Evolutionary conservation across 345 rosid genomes (phyloP).

Genomic region (Anastatica hierochuntica): DNA sequence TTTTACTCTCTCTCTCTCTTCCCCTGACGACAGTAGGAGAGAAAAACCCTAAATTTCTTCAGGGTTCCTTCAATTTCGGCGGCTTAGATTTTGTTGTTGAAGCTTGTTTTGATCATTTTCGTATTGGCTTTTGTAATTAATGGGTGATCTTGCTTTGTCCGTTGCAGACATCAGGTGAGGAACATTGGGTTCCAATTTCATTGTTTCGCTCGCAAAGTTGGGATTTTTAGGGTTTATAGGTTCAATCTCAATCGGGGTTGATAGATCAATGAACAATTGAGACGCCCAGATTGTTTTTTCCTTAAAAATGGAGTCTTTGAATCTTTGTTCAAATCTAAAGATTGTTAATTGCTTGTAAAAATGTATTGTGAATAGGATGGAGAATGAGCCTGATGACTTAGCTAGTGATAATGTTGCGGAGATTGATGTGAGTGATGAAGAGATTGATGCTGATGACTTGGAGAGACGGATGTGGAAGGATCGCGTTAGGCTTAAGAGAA

Average conservation of each 20-base stretch:
- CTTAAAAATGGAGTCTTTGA: neutral
- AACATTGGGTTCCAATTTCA: slow-evolving; percentile 5
- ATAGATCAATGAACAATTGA: too few relatives aligned
- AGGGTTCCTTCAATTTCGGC: slow-evolving; percentile 1
- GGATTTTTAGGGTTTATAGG: too few relatives aligned
- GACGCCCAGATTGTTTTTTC: neutral
- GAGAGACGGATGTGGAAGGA: slow-evolving; percentile 98
- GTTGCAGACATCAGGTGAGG: slow-evolving; percentile 22
- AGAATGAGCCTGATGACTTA: slow-evolving; percentile 45
- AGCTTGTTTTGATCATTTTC: neutral
- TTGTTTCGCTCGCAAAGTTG: neutral
- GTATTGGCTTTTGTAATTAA: neutral
- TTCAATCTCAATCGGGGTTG: too few relatives aligned
- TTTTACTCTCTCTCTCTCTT: slow-evolving; percentile 17
- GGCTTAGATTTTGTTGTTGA: too few relatives aligned
- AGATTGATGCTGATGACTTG: slow-evolving; percentile 76
- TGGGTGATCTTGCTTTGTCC: slow-evolving; percentile 19
- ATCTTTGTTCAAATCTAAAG: neutral
- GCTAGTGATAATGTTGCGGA: slow-evolving; percentile 72
- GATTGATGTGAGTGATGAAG: slow-evolving; percentile 99
- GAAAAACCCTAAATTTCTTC: slow-evolving; percentile 2
- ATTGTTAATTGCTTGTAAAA: neutral
- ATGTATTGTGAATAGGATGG: slow-evolving; percentile 22
- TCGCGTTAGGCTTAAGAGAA: slow-evolving; percentile 70
- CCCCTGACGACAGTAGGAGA: neutral